Evolutionary conservation across 1,284 basidiomycete genomes (phyloP).

Genomic region (Ganoderma meredithae): DNA sequence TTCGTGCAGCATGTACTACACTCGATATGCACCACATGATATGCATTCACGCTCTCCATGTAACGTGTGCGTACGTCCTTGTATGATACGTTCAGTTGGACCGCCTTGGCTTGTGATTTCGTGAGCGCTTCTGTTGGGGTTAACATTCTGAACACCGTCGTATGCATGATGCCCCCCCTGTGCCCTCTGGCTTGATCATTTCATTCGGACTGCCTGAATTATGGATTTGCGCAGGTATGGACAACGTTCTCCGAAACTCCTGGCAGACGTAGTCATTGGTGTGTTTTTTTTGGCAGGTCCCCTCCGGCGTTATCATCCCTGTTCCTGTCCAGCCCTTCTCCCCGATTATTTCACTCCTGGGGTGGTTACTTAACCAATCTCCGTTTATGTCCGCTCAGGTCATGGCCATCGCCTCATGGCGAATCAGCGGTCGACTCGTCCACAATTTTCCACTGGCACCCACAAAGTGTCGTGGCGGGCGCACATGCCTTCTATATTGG

Average conservation of each 20-base stretch:
- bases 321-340: neutral
- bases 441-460: neutral
- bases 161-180: neutral
- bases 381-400: neutral
- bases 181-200: no score
- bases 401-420: neutral
- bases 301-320: neutral
- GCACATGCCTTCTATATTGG: neutral
- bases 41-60: conserved; percentile 33
- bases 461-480: neutral
- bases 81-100: conserved; percentile 25
- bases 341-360: neutral
- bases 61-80: conserved; percentile 30
- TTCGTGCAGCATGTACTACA: conserved; percentile 33
- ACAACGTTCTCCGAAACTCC: neutral
- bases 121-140: neutral
- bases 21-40: conserved; percentile 34
- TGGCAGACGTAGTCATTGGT: neutral
- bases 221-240: neutral
- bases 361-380: neutral
- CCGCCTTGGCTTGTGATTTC: neutral
- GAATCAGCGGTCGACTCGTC: neutral
- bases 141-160: neutral
- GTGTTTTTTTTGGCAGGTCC: neutral
- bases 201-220: no score